Conservation (phyloP, 805 yeast genomes). For the Blastobotrys chiropterorum region DNA sequence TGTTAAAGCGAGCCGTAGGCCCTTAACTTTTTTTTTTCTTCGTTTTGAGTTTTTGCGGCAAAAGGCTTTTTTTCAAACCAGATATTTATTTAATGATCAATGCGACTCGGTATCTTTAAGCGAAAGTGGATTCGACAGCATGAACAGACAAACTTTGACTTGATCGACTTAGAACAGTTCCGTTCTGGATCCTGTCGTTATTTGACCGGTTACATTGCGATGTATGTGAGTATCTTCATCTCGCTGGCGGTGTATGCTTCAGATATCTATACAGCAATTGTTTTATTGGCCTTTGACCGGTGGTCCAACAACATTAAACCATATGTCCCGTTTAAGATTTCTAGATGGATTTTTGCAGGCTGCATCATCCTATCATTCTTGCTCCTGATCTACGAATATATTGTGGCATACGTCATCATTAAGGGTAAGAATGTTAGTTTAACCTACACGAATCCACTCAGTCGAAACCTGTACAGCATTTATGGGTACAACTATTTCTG, state of each 20-base stretch:
- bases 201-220: conserved; percentile 22
- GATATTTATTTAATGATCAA: too few species aligned
- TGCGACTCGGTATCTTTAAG: conserved; percentile 15
- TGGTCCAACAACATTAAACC: conserved; percentile 56
- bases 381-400: conserved; percentile 49
- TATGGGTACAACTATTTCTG: conserved; percentile 62
- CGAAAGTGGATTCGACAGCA: conserved; percentile 21
- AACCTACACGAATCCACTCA: conserved; percentile 61
- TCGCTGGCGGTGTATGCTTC: conserved; percentile 47
- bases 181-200: conserved; percentile 20
- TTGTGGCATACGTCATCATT: conserved; percentile 53
- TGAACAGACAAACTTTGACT: conserved; percentile 20
- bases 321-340: conserved; percentile 43
- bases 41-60: too few species aligned
- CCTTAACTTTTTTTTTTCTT: too few species aligned
- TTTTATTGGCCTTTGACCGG: conserved; percentile 61
- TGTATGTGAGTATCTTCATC: conserved; percentile 44
- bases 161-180: conserved; percentile 19
- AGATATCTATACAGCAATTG: conserved; percentile 75
- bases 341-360: conserved; percentile 69
- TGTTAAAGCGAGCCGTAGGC: too few species aligned
- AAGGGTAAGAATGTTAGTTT: conserved; percentile 59
- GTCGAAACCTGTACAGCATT: conserved; percentile 52
- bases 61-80: too few species aligned
- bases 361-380: conserved; percentile 70